Percentiles rank a stretch among this genome's conserved stretches.
These are phyloP conservation scores for Excoecaria agallocha DNA, from an alignment of 345 rosid genomes.

Conservation along the genomic window DNA sequence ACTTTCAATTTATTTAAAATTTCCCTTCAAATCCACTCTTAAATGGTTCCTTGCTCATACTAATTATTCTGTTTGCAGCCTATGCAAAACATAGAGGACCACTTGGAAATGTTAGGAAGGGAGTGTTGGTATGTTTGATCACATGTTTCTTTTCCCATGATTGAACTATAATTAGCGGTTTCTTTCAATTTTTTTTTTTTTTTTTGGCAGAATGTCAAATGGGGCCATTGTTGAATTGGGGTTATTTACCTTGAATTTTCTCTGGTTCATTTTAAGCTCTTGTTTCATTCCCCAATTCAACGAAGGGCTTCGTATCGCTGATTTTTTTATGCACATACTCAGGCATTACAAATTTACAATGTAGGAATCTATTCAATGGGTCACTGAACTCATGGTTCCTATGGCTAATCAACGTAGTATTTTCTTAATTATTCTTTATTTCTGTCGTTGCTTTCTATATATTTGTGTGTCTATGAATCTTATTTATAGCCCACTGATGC, in stretches of 20 bases:
- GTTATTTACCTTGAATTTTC: not conserved
- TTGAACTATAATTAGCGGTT: not conserved
- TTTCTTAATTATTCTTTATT: not conserved
- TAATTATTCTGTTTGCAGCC: slow-evolving; percentile 43
- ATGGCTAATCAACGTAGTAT: not conserved
- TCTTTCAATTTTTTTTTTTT: not conserved
- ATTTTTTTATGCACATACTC: too few species aligned
- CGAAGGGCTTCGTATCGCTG: too few species aligned
- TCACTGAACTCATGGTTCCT: not conserved
- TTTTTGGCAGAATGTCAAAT: not conserved
- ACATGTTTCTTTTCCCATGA: not conserved
- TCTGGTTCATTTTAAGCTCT: not conserved
- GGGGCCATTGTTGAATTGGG: not conserved
- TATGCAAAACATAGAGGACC: slow-evolving; percentile 83
- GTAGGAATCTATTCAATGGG: not conserved
- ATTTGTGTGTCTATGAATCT: not conserved
- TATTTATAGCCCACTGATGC: not conserved
- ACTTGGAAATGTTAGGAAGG: slow-evolving; percentile 97
- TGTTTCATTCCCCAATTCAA: too few species aligned
- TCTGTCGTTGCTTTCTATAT: not conserved
- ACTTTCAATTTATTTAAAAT: not conserved
- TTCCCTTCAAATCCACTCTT: not conserved
- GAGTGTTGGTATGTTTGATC: slow-evolving; percentile 69
- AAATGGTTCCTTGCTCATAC: slow-evolving; percentile 2
- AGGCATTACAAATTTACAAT: not conserved